Evolutionary conservation across 1,284 basidiomycete genomes (phyloP), one percentile per base, ranked within the genome.

Genomic region (Fomitopsis betulina): DNA sequence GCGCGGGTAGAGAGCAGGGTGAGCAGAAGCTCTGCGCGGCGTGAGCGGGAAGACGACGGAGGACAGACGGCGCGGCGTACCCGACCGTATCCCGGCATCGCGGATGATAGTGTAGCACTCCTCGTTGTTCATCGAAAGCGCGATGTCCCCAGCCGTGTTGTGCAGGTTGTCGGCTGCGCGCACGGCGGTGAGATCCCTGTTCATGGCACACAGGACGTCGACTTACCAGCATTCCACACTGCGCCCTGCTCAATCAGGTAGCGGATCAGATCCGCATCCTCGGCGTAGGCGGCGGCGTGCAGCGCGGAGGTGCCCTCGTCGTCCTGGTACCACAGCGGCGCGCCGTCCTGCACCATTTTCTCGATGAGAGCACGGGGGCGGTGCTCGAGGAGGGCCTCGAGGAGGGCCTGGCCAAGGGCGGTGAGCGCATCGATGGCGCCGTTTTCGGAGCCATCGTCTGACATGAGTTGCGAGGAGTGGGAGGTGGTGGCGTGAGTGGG

Each of bases 271-370:
- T 81, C 77, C 2, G 79, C 71, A 63, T 90, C 82, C 60, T 88
- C 85, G 37, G 81, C 73, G 64, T 90, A 93, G 0, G 91, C 93
- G 1, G 96, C 96, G 42, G 93, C 95, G 70, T 98, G 96, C 51
- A 99, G 74, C 10, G 87, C 81, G 6, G 91, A 93, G 69, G 87
- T 91, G 5, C 94, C 79, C n/a, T 83, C 82, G 53, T 87, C 85
- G 69, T 91, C 89, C 72, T 96, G 93, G 72, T 88, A 96, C 96
- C 96, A 99, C 49, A 94, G 79, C 2, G 96, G 94, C 1, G 93
- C 92, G 21, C 85, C 89, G n/a, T 75, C 73, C 19, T 86, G 80
- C 64, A 95, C 79, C 30, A 90, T 71, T 12, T 68, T 68, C 60
- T 79, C 75, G 57, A 93, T 74, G 15, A 76, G 75, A 13, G 77